phyloP scores from a whole-genome alignment of 2,329 filamentous ascomycete species.

The Pseudogymnoascus sp. region DNA sequence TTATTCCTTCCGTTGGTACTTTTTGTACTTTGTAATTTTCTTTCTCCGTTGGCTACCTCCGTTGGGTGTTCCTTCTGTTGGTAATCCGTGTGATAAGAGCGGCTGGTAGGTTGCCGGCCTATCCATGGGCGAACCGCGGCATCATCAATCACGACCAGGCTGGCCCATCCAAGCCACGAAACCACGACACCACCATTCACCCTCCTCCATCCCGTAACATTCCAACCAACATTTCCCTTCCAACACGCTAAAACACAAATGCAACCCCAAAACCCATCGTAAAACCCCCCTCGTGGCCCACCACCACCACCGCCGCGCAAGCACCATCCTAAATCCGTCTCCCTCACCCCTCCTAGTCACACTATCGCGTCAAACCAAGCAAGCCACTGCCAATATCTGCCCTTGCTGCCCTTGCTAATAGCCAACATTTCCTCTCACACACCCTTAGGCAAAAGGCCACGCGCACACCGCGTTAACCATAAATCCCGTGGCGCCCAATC shows the following conservation, averaged over 20 bases:
- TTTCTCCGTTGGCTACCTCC: not conserved
- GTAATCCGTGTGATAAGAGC: not conserved
- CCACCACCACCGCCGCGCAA: not conserved
- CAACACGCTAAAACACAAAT: not conserved
- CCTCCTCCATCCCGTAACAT: not conserved
- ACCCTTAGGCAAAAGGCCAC: not conserved
- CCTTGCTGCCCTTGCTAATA: not conserved
- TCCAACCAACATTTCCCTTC: not conserved
- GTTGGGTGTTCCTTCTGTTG: not conserved
- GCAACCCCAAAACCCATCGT: not conserved
- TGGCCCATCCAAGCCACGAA: not conserved
- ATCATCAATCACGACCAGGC: not conserved
- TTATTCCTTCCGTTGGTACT: not conserved
- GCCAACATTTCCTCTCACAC: not conserved
- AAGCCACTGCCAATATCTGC: not conserved
- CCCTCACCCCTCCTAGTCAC: not conserved
- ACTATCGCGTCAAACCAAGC: not conserved
- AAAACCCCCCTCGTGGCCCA: not conserved
- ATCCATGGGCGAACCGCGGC: not conserved
- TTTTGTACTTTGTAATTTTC: not conserved
- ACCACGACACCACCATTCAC: too few relatives aligned
- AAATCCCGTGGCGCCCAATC: constrained; percentile 3
- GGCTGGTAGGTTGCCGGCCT: not conserved
- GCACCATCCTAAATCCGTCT: not conserved
- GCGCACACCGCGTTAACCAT: constrained; percentile 1